Conservation (phyloP, 2,329 filamentous ascomycete species). For the Epichloe gansuensis region DNA sequence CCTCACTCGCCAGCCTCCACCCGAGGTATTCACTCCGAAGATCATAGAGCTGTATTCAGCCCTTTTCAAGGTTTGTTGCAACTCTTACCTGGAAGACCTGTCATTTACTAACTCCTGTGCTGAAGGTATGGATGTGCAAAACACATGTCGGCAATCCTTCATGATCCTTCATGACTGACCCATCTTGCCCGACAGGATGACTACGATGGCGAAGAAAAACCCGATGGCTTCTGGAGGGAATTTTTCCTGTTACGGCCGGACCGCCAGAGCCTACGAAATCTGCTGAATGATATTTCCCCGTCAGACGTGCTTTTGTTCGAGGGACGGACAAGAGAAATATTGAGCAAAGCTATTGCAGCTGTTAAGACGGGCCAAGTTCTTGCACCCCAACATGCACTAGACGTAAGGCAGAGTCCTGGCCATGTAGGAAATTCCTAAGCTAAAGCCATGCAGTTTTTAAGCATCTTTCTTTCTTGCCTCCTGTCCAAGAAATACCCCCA, state of each 20-base stretch:
- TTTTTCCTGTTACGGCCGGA: constrained; percentile 88
- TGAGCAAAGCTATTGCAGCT: constrained; percentile 56
- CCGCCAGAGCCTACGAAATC: constrained; percentile 48
- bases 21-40: constrained; percentile 86
- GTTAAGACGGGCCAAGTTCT: constrained; percentile 49
- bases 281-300: constrained; percentile 58
- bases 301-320: constrained; percentile 67
- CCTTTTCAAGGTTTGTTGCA: constrained; percentile 54
- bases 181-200: constrained; percentile 30
- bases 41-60: constrained; percentile 80
- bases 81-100: constrained; percentile 3
- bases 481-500: constrained; percentile 88
- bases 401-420: constrained; percentile 45
- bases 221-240: constrained; percentile 90
- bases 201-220: constrained; percentile 53
- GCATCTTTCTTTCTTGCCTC: constrained; percentile 70
- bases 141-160: constrained; percentile 8
- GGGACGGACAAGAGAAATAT: constrained; percentile 65
- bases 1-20: constrained; percentile 80
- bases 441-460: constrained; percentile 56
- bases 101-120: not conserved
- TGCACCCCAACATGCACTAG: constrained; percentile 66
- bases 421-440: not conserved
- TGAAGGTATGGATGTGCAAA: constrained; percentile 15
- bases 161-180: constrained; percentile 18